Conservation (phyloP, 495 filamentous ascomycete species). For the Pseudotulostoma volvatum region DNA sequence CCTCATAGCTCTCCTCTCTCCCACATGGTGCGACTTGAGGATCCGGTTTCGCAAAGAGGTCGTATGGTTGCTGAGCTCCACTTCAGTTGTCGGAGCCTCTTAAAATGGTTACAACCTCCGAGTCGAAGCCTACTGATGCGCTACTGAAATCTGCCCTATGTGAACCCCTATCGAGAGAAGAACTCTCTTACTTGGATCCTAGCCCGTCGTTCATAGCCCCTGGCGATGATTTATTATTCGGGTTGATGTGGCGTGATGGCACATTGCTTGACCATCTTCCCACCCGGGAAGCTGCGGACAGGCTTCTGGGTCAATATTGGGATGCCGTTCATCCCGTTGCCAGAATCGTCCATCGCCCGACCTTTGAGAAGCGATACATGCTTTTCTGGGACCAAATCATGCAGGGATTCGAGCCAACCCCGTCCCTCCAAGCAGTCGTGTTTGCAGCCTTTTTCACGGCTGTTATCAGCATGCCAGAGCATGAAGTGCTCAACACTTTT, state of each 20-base stretch:
- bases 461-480: conserved; percentile 44
- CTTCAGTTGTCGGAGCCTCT: too few relatives aligned
- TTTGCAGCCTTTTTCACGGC: conserved; percentile 53
- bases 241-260: conserved; percentile 27
- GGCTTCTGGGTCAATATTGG: conserved; percentile 48
- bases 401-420: conserved; percentile 34
- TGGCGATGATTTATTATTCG: conserved; percentile 53
- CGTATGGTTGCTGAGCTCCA: too few relatives aligned
- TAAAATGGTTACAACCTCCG: too few relatives aligned
- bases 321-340: conserved; percentile 48
- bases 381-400: conserved; percentile 44
- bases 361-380: conserved; percentile 44
- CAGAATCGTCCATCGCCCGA: conserved; percentile 44
- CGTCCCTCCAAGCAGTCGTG: conserved; percentile 48
- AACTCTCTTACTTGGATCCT: conserved; percentile 23
- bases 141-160: too few relatives aligned
- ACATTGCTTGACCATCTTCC: conserved; percentile 42
- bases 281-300: conserved; percentile 28
- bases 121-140: too few relatives aligned
- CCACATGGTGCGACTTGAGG: too few relatives aligned
- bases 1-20: too few relatives aligned
- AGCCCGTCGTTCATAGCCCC: conserved; percentile 38
- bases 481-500: conserved; percentile 29
- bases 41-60: too few relatives aligned
- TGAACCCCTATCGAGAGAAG: neutral